Base-by-base conservation (phyloP, 176 grass and related monocot genomes). In the Eragrostis curvula region DNA sequence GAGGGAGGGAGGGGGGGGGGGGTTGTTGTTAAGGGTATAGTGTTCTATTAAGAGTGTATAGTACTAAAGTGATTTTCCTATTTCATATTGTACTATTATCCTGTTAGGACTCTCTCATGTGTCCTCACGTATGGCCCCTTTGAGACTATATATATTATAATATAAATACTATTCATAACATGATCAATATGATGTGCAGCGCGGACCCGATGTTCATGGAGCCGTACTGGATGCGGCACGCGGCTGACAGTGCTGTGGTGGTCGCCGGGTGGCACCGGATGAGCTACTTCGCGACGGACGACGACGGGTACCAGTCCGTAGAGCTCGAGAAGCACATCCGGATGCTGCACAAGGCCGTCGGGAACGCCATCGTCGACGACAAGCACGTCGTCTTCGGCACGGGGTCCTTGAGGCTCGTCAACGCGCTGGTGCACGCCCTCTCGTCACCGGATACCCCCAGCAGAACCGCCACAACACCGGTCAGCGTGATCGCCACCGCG, bases 181-280 rank as follows among this genome's bases (percentile, higher is more conserved):
- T 4, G 32, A 36, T 36, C 32, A 4, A 36, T 36, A 36, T 36
- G 32, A 55, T 21, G 3, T 44, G 52, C 80, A 94, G 95, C 27
- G 90, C 84, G 18, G 70, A 93, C 88, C 92, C 90, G 16, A 18
- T 94, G 80, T 97, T 97, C 77, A 27, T 97, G 88, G 92, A 97
- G 84, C 90, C 95, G 3, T 94, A 92, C 81, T 92, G 95, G 95
- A 76, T 43, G 78, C 88, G 27, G 27, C 95, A 94, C 43, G 86
- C 90, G n/a, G 83, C 78, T 1, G 65, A 49, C 48, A 86, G 92
- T 72, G 84, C 88, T 15, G 84, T 97, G 44, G 68, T 97, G 3
- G 0, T 97, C 17, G 85, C 90, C 12, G 92, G 90, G 64, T 94
- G 92, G 92, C 92, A 94, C 63, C 88, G 88, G 64, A 70, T 97